Percentiles rank a stretch among this genome's conserved stretches.
Conservation (phyloP, 306 rosid species). For the Glycyrrhiza uralensis region DNA sequence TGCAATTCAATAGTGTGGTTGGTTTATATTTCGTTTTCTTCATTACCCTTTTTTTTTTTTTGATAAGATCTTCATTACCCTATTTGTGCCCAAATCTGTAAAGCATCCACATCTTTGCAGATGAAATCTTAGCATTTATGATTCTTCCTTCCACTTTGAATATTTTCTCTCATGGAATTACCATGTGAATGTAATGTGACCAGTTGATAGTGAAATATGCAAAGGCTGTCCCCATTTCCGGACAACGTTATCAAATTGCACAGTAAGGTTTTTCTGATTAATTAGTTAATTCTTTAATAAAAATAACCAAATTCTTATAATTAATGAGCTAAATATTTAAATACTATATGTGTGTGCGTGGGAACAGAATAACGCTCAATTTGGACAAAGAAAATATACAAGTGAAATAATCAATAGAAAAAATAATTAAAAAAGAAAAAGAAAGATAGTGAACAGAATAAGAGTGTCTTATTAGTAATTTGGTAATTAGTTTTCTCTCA, state of each 20-base stretch:
- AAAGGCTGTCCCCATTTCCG: background rate
- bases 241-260: background rate
- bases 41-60: conserved; percentile 30
- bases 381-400: no score
- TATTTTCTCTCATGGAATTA: conserved; percentile 16
- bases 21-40: conserved; percentile 29
- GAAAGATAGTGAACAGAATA: no score
- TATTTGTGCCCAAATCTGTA: conserved; percentile 23
- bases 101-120: conserved; percentile 8
- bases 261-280: background rate
- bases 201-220: conserved; percentile 7
- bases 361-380: no score
- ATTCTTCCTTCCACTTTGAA: conserved; percentile 19
- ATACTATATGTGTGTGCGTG: no score
- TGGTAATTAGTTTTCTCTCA: no score
- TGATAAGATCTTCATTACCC: conserved; percentile 30
- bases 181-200: background rate
- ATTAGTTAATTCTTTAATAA: background rate
- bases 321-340: no score
- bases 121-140: conserved; percentile 21
- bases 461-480: no score
- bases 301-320: no score
- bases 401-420: no score
- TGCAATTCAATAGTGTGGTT: background rate
- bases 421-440: no score